Base-by-base conservation (phyloP, 768 basidiomycete genomes). In the Mycena vulgaris region DNA sequence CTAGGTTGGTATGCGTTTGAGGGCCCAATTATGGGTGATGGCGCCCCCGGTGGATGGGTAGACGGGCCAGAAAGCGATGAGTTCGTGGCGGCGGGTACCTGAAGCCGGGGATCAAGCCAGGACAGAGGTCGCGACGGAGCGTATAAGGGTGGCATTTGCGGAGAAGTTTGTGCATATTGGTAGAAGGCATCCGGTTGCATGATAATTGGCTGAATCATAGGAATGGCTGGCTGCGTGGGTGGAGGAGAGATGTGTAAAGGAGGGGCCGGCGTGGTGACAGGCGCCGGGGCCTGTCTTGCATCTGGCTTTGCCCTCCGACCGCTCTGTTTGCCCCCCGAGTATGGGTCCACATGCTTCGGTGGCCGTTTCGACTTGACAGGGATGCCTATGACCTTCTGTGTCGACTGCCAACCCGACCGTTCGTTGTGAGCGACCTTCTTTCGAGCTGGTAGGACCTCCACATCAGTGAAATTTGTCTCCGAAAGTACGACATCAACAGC, bases 301-400 rank as follows among this genome's bases (percentile, higher is more conserved):
- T 63, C 49, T 10, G 37, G 61, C 25, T 51, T 23, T 23, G n/a
- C 55, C 37, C 27, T 56, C 6, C 37, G n/a, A 11, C 55, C 55
- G 17, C 55, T 56, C n/a, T 56, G 33, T 16, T 56, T 35, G 7
- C 55, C 55, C 10, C 55, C 55, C 25, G 55, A n/a, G 31, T 56
- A 56, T 25, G 33, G 35, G 25, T 56, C 35, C 6, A 21, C 9
- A 39, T 63, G 49, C 49, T 63, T 63, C 61, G 61, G 25, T 27
- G 19, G 16, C 19, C 27, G 5, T 37, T 52, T 49, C 11, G 35
- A 37, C 17, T 63, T 63, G 33, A 63, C 61, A 27, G 23, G 25
- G 2, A 19, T 30, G 11, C 61, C 61, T 49, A 63, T 63, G 6
- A 52, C 19, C 19, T 63, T 2, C 37, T 63, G 31, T 0, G 60